phyloP scores from a whole-genome alignment of 2,329 filamentous ascomycete species.

The Tolypocladium cylindrosporum region DNA sequence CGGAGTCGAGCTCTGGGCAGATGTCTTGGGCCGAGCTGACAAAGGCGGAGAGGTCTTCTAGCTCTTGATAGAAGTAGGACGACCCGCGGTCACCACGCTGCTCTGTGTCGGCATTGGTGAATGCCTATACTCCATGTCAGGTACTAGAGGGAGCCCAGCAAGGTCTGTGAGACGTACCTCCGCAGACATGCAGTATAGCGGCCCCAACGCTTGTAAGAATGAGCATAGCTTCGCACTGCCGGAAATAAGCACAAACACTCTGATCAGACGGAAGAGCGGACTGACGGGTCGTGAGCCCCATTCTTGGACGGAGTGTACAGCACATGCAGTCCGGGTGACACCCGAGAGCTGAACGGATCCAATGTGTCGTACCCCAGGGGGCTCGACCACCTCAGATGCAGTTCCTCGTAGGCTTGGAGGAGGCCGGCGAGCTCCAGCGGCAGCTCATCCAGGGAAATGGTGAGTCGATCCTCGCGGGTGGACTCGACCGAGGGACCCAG shows the following conservation, averaged over 20 bases:
- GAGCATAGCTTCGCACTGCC: slow-evolving; percentile 43
- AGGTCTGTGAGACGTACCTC: slow-evolving; percentile 12
- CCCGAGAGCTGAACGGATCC: slow-evolving; percentile 62
- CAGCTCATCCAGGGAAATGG: slow-evolving; percentile 63
- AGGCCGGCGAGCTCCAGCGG: slow-evolving; percentile 54
- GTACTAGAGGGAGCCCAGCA: not conserved
- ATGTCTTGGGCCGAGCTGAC: slow-evolving; percentile 40
- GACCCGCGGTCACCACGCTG: slow-evolving; percentile 35
- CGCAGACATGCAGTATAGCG: slow-evolving; percentile 39
- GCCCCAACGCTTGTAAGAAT: slow-evolving; percentile 48
- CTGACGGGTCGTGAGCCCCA: slow-evolving; percentile 10
- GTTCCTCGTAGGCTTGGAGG: slow-evolving; percentile 55
- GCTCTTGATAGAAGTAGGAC: slow-evolving; percentile 60
- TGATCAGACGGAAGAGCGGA: not conserved
- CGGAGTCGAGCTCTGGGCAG: slow-evolving; percentile 34
- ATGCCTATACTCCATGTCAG: slow-evolving; percentile 37
- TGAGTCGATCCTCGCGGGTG: slow-evolving; percentile 70
- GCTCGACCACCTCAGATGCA: slow-evolving; percentile 74
- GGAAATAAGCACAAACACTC: not conserved
- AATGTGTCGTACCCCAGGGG: slow-evolving; percentile 44
- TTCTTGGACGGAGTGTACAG: slow-evolving; percentile 52
- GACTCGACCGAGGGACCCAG: slow-evolving; percentile 48
- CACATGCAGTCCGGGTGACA: slow-evolving; percentile 74
- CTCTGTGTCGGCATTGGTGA: slow-evolving; percentile 39
- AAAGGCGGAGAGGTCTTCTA: slow-evolving; percentile 48